Evolutionary conservation across 805 yeast genomes (phyloP).

Genomic region (Saccharomycopsis microspora): DNA sequence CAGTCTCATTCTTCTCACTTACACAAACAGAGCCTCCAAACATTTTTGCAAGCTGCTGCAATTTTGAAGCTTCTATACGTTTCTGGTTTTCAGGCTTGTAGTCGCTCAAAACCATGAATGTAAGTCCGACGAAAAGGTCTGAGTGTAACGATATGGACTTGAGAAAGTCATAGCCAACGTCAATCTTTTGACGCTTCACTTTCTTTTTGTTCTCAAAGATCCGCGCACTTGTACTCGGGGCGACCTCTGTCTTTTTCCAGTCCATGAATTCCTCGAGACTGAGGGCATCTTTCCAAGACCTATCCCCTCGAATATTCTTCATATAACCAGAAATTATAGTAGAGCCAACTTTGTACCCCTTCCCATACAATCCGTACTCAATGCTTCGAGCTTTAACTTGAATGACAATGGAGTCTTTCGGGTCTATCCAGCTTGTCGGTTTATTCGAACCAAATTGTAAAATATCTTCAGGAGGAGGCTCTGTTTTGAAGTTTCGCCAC

Average conservation of each 20-base stretch:
- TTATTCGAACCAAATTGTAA: conserved; percentile 30
- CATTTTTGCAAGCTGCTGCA: conserved; percentile 28
- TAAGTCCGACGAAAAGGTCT: conserved; percentile 31
- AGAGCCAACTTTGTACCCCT: conserved; percentile 47
- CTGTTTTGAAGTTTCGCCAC: conserved; percentile 39
- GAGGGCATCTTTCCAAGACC: conserved; percentile 42
- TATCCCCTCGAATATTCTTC: conserved; percentile 56
- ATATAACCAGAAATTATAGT: conserved; percentile 75
- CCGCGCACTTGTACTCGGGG: conserved; percentile 12
- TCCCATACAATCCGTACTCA: conserved; percentile 32
- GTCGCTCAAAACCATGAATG: conserved; percentile 47
- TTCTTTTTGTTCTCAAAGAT: conserved; percentile 21
- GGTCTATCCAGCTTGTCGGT: conserved; percentile 75
- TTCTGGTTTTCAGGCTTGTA: conserved; percentile 16
- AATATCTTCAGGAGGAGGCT: conserved; percentile 29
- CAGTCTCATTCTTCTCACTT: conserved; percentile 21
- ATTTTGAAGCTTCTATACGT: conserved; percentile 24
- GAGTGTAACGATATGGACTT: conserved; percentile 15
- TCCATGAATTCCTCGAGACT: conserved; percentile 42
- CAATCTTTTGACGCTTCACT: conserved; percentile 8
- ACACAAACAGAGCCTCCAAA: conserved; percentile 41
- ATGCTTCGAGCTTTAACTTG: conserved; percentile 78
- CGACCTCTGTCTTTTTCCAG: conserved; percentile 20
- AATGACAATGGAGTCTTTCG: conserved; percentile 63
- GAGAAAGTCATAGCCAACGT: not conserved